Percentiles rank a stretch among this genome's conserved stretches.
Evolutionary conservation across 2,329 filamentous ascomycete species (phyloP).

Genomic region (Cadophora luteo-olivacea): DNA sequence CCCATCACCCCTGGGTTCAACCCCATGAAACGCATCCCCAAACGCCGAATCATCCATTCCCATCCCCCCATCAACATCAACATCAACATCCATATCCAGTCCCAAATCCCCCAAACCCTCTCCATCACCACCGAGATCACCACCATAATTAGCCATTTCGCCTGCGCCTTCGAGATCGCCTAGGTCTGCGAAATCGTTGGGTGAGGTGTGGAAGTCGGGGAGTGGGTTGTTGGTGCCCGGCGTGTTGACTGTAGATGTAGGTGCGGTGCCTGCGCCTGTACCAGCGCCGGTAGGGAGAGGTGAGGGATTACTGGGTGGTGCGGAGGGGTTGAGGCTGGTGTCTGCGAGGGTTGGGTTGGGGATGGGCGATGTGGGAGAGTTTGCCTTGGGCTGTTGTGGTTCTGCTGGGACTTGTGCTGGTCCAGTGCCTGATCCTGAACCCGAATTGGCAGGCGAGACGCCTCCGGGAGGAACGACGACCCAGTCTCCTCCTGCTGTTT

Average conservation of each 20-base stretch:
- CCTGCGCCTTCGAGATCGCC: conserved; percentile 74
- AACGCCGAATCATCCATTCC: conserved; percentile 83
- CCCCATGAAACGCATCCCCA: conserved; percentile 80
- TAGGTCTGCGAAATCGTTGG: conserved; percentile 68
- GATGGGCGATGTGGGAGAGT: conserved; percentile 16
- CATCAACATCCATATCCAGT: conserved; percentile 56
- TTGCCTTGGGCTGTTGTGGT: conserved; percentile 28
- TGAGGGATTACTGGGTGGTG: conserved; percentile 8
- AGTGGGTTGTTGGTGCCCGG: conserved; percentile 34
- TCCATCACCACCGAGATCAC: conserved; percentile 60
- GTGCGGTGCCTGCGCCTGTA: not conserved
- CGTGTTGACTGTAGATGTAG: conserved; percentile 12
- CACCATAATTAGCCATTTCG: conserved; percentile 71
- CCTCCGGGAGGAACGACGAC: conserved; percentile 74
- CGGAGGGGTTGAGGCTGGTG: conserved; percentile 7
- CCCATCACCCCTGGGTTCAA: conserved; percentile 45
- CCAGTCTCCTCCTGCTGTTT: conserved; percentile 68
- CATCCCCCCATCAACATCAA: conserved; percentile 62
- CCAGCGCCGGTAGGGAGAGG: not conserved
- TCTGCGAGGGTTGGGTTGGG: not conserved
- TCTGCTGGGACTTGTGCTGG: conserved; percentile 23
- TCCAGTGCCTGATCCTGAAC: not conserved
- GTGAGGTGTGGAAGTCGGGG: conserved; percentile 47
- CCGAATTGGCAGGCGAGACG: conserved; percentile 46
- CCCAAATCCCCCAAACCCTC: conserved; percentile 49